Base-by-base conservation (phyloP, 139 green algal genomes). In the Chlorella sp. region DNA sequence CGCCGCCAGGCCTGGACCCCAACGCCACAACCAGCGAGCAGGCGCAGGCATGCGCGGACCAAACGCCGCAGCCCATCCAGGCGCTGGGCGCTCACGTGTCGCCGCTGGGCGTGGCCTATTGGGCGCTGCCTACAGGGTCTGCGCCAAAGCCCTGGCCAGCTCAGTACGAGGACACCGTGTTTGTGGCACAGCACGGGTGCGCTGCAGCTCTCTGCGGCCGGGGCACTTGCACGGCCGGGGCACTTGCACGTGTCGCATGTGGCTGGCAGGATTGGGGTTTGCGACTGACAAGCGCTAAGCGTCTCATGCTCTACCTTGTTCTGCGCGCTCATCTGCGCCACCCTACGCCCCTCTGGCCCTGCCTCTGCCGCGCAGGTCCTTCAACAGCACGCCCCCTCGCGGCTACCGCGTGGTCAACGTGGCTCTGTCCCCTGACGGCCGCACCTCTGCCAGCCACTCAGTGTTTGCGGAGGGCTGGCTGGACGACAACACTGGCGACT, bases 11-110 rank as follows among this genome's bases (percentile, higher is more conserved):
- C 44, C 44, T 55, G 44, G 44, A 55, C 44, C 44, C 44, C 28
- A 55, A 55, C 44, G 44, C 44, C 44, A 36, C 44, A 28, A 44
- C 25, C 13, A 13, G n/a, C 28, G 64, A 21, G 32, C 56, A 56
- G 60, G 18, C 6, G 6, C 63, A 39, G 44, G 44, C 44, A 55
- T 55, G 4, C 83, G 86, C 86, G 87, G 86, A 67, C 4, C 69
- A 56, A 17, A 44, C 72, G n/a, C 62, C 30, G n/a, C 47, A 79
- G 16, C 83, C 83, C 23, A 85, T 90, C 23, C 90, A 93, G 56
- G 57, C 88, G 26, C 78, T 93, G 57, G 90, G 90, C 3, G 86
- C 90, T 0, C 90, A 93, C 81, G 85, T 92, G 20, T 85, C 90
- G 0, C 72, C 90, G 7, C 63, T 93, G 30, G 90, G 88, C 15